These are phyloP conservation scores for Boletus rubroflammeus DNA, from an alignment of 768 basidiomycete species.

Conservation along the genomic window DNA sequence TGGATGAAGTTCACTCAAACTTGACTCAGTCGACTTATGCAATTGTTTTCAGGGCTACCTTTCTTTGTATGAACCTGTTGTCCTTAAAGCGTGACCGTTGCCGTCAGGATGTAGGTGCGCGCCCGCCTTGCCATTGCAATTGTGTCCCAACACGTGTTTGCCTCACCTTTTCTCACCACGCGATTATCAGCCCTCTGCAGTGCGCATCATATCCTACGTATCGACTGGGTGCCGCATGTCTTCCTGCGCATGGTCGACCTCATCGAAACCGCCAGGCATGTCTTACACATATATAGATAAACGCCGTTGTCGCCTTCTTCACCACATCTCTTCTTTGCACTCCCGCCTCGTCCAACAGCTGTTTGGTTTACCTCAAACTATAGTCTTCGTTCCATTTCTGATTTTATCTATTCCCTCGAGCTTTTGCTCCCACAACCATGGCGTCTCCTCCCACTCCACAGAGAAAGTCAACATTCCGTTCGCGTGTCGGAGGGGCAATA, in stretches of 20 bases:
- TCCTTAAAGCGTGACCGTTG: not conserved
- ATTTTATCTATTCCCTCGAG: slow-evolving; percentile 5
- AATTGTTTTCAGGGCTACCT: slow-evolving; percentile 1
- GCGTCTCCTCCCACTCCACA: slow-evolving; percentile 30
- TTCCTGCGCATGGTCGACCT: slow-evolving; percentile 29
- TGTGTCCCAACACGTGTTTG: slow-evolving; percentile 28
- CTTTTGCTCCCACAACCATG: slow-evolving; percentile 19
- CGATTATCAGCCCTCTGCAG: slow-evolving; percentile 34
- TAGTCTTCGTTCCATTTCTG: slow-evolving; percentile 4
- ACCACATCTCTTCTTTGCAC: slow-evolving; percentile 19
- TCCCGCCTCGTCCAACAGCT: slow-evolving; percentile 14
- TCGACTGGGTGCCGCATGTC: slow-evolving; percentile 24
- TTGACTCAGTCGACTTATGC: not conserved
- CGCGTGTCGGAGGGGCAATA: slow-evolving; percentile 57
- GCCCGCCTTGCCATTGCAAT: slow-evolving; percentile 9
- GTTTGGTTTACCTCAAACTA: slow-evolving; percentile 7
- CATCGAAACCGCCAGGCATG: slow-evolving; percentile 36
- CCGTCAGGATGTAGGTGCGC: slow-evolving; percentile 11
- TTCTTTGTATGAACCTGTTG: slow-evolving; percentile 15
- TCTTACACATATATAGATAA: slow-evolving; percentile 28
- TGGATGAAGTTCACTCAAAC: not conserved
- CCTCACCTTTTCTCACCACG: slow-evolving; percentile 29
- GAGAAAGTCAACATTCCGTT: slow-evolving; percentile 46
- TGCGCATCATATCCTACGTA: slow-evolving; percentile 30
- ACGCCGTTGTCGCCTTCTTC: slow-evolving; percentile 19